Evolutionary conservation across 495 filamentous ascomycete genomes (phyloP).

Genomic region (Tuber magnatum): DNA sequence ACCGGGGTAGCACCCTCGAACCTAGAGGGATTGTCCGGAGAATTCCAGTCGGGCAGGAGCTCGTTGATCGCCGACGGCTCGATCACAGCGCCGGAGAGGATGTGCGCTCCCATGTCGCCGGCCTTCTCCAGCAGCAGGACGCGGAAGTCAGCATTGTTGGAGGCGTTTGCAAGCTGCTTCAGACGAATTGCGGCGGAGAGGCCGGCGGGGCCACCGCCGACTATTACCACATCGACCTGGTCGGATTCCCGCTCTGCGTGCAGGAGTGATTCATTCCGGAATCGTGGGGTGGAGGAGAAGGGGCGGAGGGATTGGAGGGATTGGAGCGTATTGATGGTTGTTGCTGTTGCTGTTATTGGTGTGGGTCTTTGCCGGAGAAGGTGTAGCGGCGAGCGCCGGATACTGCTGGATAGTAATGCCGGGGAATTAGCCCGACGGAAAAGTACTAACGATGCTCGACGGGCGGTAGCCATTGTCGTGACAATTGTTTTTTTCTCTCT

Average conservation of each 20-base stretch:
- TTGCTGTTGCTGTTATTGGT: not conserved
- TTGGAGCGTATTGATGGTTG: not conserved
- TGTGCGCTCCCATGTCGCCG: slow-evolving; percentile 88
- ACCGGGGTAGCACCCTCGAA: slow-evolving; percentile 81
- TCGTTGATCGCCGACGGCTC: slow-evolving; percentile 84
- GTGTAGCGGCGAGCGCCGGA: slow-evolving; percentile 6
- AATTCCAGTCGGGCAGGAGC: slow-evolving; percentile 87
- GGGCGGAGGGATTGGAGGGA: slow-evolving; percentile 8
- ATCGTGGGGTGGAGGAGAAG: slow-evolving; percentile 23
- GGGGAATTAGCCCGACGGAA: slow-evolving; percentile 22
- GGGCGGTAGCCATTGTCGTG: slow-evolving; percentile 29
- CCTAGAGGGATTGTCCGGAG: slow-evolving; percentile 72
- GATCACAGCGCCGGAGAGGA: slow-evolving; percentile 91
- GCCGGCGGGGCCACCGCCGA: slow-evolving; percentile 88
- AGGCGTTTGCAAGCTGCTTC: slow-evolving; percentile 90
- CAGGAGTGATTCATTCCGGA: slow-evolving; percentile 20
- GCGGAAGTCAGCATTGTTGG: slow-evolving; percentile 92
- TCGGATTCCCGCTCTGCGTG: slow-evolving; percentile 63
- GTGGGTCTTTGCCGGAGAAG: slow-evolving; percentile 13
- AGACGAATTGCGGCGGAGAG: slow-evolving; percentile 86
- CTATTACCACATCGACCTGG: slow-evolving; percentile 91
- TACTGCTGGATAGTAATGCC: slow-evolving; percentile 10
- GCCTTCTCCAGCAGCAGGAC: slow-evolving; percentile 93
- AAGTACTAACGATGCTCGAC: slow-evolving; percentile 26
- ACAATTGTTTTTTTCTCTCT: not conserved